Conservation (phyloP, 164 flowering plant species). For the Tetrastigma voinierianum region DNA sequence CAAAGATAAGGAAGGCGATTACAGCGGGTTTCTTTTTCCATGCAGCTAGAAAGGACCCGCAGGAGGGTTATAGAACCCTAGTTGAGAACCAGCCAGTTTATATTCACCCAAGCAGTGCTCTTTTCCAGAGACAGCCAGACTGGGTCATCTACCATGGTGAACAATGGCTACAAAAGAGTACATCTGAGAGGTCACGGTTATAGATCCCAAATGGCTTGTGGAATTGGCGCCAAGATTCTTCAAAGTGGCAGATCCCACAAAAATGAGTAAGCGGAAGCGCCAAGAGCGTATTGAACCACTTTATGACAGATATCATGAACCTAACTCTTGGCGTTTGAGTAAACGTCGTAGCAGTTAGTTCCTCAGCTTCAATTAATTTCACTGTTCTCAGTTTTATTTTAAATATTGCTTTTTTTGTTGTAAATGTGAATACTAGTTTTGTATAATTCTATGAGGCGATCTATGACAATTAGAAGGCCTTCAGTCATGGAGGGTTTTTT, state of each 20-base stretch:
- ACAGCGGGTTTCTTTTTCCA: constrained; percentile 88
- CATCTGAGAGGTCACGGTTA: constrained; percentile 80
- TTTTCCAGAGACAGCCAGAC: constrained; percentile 84
- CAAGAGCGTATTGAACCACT: constrained; percentile 89
- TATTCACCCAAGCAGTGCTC: constrained; percentile 89
- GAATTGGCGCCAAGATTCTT: constrained; percentile 85
- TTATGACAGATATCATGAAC: constrained; percentile 85
- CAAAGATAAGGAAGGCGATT: constrained; percentile 79
- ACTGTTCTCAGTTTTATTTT: not conserved
- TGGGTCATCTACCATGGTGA: constrained; percentile 91
- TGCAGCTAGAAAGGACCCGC: constrained; percentile 83
- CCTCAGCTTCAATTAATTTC: not conserved
- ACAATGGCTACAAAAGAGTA: constrained; percentile 92
- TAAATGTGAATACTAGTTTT: not conserved
- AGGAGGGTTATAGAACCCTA: constrained; percentile 79
- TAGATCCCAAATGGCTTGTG: constrained; percentile 91
- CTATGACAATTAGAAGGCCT: too few relatives aligned
- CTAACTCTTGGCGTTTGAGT: constrained; percentile 90
- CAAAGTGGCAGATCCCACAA: constrained; percentile 82
- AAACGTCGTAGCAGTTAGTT: constrained; percentile 59
- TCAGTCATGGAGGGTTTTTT: too few relatives aligned
- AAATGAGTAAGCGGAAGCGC: constrained; percentile 87
- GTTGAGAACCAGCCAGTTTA: constrained; percentile 92
- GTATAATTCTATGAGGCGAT: not conserved
- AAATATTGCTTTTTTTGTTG: not conserved